Percentiles rank a stretch among this genome's conserved stretches.
Conservation (phyloP, 306 rosid genomes). For the Lathyrus tuberosus region DNA sequence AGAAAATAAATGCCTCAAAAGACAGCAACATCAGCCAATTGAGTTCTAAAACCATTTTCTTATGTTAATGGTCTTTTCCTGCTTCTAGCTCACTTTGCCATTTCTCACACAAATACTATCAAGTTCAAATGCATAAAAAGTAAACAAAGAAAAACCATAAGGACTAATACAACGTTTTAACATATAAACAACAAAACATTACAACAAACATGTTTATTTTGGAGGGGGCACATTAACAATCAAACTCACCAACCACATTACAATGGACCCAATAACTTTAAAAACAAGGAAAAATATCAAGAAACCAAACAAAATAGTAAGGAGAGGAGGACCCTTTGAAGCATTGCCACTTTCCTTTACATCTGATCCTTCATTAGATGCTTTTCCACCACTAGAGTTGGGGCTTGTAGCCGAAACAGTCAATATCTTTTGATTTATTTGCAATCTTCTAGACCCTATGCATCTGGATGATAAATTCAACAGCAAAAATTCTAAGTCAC, state of each 20-base stretch:
- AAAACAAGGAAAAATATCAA: conserved; percentile 46
- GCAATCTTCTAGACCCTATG: conserved; percentile 37
- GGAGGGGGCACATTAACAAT: conserved; percentile 42
- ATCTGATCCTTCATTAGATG: conserved; percentile 38
- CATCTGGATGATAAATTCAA: conserved; percentile 46
- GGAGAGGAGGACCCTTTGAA: conserved; percentile 70
- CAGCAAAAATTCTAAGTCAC: neutral
- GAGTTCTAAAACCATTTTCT: too few relatives aligned
- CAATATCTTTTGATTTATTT: conserved; percentile 39
- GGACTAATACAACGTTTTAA: neutral
- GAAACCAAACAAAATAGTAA: conserved; percentile 74
- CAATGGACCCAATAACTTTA: conserved; percentile 56
- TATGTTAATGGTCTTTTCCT: neutral
- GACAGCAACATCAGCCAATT: too few relatives aligned
- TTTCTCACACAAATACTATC: neutral
- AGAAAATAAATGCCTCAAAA: too few relatives aligned
- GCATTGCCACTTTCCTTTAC: conserved; percentile 36
- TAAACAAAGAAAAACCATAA: neutral
- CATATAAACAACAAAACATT: conserved; percentile 23
- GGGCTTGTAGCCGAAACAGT: conserved; percentile 56
- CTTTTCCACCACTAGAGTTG: conserved; percentile 37
- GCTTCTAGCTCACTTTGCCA: conserved; percentile 13
- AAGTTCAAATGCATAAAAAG: neutral
- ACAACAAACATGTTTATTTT: conserved; percentile 37
- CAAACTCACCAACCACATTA: conserved; percentile 56